Evolutionary conservation across 2,329 filamentous ascomycete species (phyloP), one percentile per base, ranked within the genome.

Genomic region (Calonectria honghensis): DNA sequence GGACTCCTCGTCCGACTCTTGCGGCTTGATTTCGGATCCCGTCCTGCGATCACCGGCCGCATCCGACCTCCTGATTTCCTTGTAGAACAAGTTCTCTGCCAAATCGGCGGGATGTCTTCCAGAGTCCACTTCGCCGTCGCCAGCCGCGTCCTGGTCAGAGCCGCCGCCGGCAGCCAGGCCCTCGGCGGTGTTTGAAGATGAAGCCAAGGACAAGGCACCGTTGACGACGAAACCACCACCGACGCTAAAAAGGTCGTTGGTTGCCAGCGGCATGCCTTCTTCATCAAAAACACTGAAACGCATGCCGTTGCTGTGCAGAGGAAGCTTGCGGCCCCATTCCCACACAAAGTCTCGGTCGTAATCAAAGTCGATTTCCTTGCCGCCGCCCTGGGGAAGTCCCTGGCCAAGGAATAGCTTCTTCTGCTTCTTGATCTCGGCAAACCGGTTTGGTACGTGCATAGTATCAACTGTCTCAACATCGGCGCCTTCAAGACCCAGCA

Each of bases 171-270:
- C 24, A 11, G 35, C 50, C 24, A 74, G 64, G 13, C 50, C 41
- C 29, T 72, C 78, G 11, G 74, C 24, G 6, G 78, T 71, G 0
- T 76, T 37, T 4, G 79, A 76, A n/a, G 78, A 81, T 6, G 85
- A 77, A 20, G 84, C 83, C 32, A 86, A 87, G 11, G 88, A 89
- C 66, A 89, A 79, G 20, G 88, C 84, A 14, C 88, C 88, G 63
- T 89, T 89, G 68, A 89, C 88, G 48, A 89, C 88, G 68, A 89
- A 89, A 1, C 88, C 88, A n/a, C 88, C 88, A 2, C 88, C 88
- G 2, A 89, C 88, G 66, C 88, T 89, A 77, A 89, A 89, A 75
- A 89, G 82, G 75, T 89, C 88, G 70, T 89, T 89, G 24, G 85
- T 88, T 2, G 88, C 88, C 41, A 89, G 78, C 75, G 88, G 85